phyloP scores from a whole-genome alignment of 495 filamentous ascomycete genomes.

The Hypoxylon perforatum region DNA sequence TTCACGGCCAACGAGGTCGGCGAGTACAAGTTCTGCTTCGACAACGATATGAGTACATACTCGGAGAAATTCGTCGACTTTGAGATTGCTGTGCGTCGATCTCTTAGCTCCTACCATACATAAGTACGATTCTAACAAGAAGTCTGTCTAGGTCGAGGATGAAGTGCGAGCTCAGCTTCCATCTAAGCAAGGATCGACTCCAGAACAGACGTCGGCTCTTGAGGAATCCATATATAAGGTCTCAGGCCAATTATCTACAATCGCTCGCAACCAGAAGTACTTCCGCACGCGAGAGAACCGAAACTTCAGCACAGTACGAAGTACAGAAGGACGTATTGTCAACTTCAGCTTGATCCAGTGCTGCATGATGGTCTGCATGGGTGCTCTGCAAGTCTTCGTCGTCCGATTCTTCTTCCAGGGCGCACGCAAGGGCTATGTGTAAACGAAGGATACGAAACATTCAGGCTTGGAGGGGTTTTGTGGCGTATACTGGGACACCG shows the following conservation, averaged over 20 bases:
- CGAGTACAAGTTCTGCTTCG: slow-evolving; percentile 97
- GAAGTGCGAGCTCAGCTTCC: slow-evolving; percentile 85
- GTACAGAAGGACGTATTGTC: slow-evolving; percentile 94
- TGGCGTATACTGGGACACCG: slow-evolving; percentile 40
- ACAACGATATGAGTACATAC: slow-evolving; percentile 98
- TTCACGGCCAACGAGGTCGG: slow-evolving; percentile 95
- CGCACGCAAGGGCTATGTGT: slow-evolving; percentile 70
- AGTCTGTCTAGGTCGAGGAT: slow-evolving; percentile 83
- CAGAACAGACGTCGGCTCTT: slow-evolving; percentile 89
- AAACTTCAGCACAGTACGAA: slow-evolving; percentile 97
- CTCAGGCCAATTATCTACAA: slow-evolving; percentile 92
- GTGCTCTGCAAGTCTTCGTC: slow-evolving; percentile 95
- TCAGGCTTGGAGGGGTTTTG: slow-evolving; percentile 31
- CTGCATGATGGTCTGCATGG: slow-evolving; percentile 94
- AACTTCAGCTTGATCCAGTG: slow-evolving; percentile 97
- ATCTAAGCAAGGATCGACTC: slow-evolving; percentile 87
- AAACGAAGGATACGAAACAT: slow-evolving; percentile 37
- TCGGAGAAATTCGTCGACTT: slow-evolving; percentile 99
- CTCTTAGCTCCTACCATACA: neutral
- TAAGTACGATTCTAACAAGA: slow-evolving; percentile 6
- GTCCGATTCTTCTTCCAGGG: slow-evolving; percentile 98
- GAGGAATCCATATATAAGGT: slow-evolving; percentile 98
- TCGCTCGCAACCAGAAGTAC: slow-evolving; percentile 98
- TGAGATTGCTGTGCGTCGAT: slow-evolving; percentile 85
- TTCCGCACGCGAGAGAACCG: slow-evolving; percentile 99